A percentile compares a stretch with the other conserved stretches of the same genome.
phyloP scores from a whole-genome alignment of 257 asterid species.

The Agastache rugosa region DNA sequence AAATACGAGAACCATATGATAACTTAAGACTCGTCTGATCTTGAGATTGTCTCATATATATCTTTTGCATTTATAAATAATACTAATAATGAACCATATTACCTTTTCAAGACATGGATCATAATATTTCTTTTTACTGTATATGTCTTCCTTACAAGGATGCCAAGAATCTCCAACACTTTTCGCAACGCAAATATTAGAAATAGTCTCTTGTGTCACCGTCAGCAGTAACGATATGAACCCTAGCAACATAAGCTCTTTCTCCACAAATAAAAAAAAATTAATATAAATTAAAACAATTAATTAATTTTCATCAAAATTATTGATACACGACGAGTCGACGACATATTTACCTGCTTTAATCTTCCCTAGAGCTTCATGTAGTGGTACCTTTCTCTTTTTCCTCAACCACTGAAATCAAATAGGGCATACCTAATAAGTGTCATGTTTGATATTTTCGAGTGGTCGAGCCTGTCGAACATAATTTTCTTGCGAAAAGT shows the following conservation, averaged over 20 bases:
- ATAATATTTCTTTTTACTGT: slow-evolving; percentile 17
- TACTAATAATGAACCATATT: background rate
- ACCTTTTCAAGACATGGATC: slow-evolving; percentile 47
- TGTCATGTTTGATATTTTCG: background rate
- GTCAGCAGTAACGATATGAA: slow-evolving; percentile 72
- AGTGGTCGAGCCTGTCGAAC: background rate
- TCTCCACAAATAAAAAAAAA: background rate
- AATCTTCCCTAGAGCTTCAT: slow-evolving; percentile 73
- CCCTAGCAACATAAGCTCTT: slow-evolving; percentile 83
- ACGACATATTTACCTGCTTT: slow-evolving; percentile 51
- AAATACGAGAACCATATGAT: no score
- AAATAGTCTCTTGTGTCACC: slow-evolving; percentile 47
- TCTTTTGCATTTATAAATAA: no score
- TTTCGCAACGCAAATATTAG: slow-evolving; percentile 62
- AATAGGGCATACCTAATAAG: background rate
- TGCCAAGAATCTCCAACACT: slow-evolving; percentile 64
- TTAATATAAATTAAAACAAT: background rate
- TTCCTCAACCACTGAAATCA: slow-evolving; percentile 63
- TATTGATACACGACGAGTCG: no score
- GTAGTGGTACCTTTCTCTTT: slow-evolving; percentile 50
- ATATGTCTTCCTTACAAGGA: slow-evolving; percentile 50
- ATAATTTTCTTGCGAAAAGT: background rate
- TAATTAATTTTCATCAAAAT: no score
- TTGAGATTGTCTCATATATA: no score
- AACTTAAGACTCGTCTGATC: no score